Base-by-base conservation (phyloP, 2,329 filamentous ascomycete species). In the Cercospora janseana region DNA sequence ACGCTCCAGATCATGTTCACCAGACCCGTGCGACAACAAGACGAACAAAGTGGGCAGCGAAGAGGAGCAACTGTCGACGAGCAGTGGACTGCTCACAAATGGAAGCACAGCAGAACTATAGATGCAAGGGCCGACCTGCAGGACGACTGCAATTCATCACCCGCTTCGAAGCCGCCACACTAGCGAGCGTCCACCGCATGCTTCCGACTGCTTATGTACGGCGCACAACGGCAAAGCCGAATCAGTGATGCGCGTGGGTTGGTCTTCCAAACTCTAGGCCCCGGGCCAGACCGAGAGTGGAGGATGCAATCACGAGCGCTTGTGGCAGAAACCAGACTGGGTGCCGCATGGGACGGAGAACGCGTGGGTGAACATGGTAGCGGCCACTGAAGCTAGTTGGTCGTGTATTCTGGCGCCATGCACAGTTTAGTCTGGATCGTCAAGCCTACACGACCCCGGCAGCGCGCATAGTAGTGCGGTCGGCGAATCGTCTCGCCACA, bases 81-180 rank as follows among this genome's bases (percentile, higher is more conserved):
- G 42, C 28, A 50, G 38, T 28, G 16, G 43, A 15, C 34, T 47
- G 46, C 32, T 47, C 29, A 41, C 27, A 46, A 40, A 35, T 35
- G 48, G 31, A 44, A 24, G 35, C 24, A 24, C 28, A 37, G n/a
- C n/a, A n/a, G 34, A 21, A 34, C n/a, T 34, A 12, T 27, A 40
- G 31, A 26, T 52, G 53, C 49, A 50, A 50, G 53, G 53, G 41
- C 41, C 38, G 28, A 15, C 38, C 47, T 49, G 50, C 50, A 49
- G 27, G 45, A 21, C 44, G 29, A 21, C 31, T 41, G 45, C 45
- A 48, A 20, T 26, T 32, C 46, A 37, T 49, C 50, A 43, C 45
- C 38, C 38, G 37, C 20, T 18, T 35, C 24, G 27, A 40, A 43
- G 27, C 46, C 23, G 35, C 26, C 13, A 21, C 42, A 43, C 23